Percentiles rank a stretch among this genome's conserved stretches.
phyloP scores from a whole-genome alignment of 805 yeast genomes.

The Saturnispora dispora region DNA sequence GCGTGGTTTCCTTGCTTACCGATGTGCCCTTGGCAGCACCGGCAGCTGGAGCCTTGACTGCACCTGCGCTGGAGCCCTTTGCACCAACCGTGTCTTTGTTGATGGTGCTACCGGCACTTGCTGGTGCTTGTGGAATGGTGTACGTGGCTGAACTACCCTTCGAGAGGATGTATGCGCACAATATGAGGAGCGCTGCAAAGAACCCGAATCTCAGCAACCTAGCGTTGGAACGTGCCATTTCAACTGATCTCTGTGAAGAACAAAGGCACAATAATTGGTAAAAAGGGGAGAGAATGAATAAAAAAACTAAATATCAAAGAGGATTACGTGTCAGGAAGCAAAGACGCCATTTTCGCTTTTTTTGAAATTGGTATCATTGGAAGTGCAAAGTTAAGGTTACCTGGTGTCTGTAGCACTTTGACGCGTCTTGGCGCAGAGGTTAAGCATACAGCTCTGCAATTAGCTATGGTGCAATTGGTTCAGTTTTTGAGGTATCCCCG shows the following conservation, averaged over 20 bases:
- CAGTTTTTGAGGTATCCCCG: not conserved
- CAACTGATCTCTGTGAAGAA: not conserved
- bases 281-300: not conserved
- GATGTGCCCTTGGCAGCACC: not conserved
- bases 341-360: not conserved
- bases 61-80: not conserved
- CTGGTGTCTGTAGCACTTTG: not conserved
- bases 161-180: slow-evolving; percentile 40
- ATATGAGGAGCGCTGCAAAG: slow-evolving; percentile 36
- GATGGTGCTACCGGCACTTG: not conserved
- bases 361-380: not conserved
- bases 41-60: slow-evolving; percentile 10
- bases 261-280: not conserved
- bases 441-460: not conserved
- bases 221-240: slow-evolving; percentile 40
- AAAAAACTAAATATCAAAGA: not conserved
- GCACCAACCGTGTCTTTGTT: not conserved
- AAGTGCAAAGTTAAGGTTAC: not conserved
- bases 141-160: slow-evolving; percentile 35
- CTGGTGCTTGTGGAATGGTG: slow-evolving; percentile 8
- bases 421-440: not conserved
- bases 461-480: not conserved
- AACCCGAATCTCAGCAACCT: slow-evolving; percentile 39
- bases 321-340: not conserved
- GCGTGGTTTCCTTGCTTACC: slow-evolving; percentile 6